A percentile compares a stretch with the other conserved stretches of the same genome.
phyloP scores from a whole-genome alignment of 257 asterid species.

The Nicotiana attenuata region DNA sequence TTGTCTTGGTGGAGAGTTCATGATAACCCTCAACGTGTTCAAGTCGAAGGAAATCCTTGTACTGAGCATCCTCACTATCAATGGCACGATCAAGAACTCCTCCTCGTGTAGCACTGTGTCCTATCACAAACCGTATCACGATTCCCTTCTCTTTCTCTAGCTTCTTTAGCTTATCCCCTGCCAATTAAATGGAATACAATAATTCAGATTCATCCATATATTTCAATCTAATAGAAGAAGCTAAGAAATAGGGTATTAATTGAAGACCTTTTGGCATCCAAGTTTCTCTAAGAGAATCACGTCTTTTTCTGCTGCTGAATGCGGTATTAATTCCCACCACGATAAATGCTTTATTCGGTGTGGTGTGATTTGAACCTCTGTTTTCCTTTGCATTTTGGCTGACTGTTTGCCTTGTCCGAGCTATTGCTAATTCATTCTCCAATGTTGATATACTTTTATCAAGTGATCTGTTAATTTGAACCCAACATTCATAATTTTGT shows the following conservation, averaged over 20 bases:
- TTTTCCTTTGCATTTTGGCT: conserved; percentile 1
- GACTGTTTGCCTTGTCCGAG: conserved; percentile 18
- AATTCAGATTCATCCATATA: background rate
- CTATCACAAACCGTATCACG: conserved; percentile 58
- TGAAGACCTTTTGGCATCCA: conserved; percentile 60
- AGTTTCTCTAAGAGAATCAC: conserved; percentile 62
- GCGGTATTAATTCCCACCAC: conserved; percentile 72
- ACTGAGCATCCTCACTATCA: conserved; percentile 47
- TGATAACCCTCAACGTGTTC: conserved; percentile 64
- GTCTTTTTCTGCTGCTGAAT: conserved; percentile 60
- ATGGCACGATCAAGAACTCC: conserved; percentile 53
- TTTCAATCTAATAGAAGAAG: background rate
- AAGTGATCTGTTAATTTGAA: conserved; percentile 35
- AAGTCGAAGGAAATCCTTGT: conserved; percentile 54
- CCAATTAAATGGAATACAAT: background rate
- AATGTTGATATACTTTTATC: conserved; percentile 43
- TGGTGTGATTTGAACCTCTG: conserved; percentile 21
- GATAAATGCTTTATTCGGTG: conserved; percentile 35
- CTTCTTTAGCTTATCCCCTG: conserved; percentile 49
- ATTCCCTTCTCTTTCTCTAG: conserved; percentile 62
- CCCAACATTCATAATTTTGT: background rate
- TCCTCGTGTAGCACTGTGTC: conserved; percentile 44
- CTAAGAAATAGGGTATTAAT: background rate
- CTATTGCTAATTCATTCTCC: conserved; percentile 39
- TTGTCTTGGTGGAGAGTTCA: conserved; percentile 57